Evolutionary conservation across 257 asterid species (phyloP).

Genomic region (Dorcoceras hygrometricum): DNA sequence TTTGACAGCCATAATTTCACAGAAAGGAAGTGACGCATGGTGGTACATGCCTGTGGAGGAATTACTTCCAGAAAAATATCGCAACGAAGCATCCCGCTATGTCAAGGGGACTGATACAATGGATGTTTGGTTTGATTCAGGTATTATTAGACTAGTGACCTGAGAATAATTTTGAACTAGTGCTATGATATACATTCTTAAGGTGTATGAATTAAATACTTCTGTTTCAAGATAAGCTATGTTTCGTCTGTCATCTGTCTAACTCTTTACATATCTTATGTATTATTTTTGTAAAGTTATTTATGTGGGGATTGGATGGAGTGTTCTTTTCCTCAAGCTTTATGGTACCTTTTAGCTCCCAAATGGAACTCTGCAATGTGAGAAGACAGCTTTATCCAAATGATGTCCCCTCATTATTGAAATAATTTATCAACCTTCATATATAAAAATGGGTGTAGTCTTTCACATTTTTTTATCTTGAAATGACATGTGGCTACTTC

Average conservation of each 20-base stretch:
- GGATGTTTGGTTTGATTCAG: conserved; percentile 99
- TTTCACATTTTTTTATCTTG: no score
- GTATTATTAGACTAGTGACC: conserved; percentile 33
- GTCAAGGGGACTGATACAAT: conserved; percentile 89
- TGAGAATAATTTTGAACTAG: conserved; percentile 7
- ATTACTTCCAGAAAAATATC: conserved; percentile 85
- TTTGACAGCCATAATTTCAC: conserved; percentile 80
- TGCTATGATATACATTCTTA: conserved; percentile 6
- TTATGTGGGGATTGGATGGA: background rate
- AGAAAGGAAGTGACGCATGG: conserved; percentile 99
- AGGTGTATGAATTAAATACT: conserved; percentile 4
- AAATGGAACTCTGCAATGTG: no score
- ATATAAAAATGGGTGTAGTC: no score
- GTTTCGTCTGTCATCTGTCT: conserved; percentile 3
- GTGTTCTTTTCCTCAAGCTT: background rate
- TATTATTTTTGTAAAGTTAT: background rate
- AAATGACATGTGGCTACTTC: no score
- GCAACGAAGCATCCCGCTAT: conserved; percentile 63
- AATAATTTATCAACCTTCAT: no score
- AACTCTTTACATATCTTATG: background rate
- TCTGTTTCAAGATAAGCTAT: background rate
- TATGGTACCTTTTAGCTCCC: background rate
- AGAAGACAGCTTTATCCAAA: no score
- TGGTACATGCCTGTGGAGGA: conserved; percentile 96
- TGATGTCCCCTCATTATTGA: no score